These are phyloP conservation scores for Corchorus capsularis DNA, from an alignment of 345 rosid genomes.

Conservation along the genomic window DNA sequence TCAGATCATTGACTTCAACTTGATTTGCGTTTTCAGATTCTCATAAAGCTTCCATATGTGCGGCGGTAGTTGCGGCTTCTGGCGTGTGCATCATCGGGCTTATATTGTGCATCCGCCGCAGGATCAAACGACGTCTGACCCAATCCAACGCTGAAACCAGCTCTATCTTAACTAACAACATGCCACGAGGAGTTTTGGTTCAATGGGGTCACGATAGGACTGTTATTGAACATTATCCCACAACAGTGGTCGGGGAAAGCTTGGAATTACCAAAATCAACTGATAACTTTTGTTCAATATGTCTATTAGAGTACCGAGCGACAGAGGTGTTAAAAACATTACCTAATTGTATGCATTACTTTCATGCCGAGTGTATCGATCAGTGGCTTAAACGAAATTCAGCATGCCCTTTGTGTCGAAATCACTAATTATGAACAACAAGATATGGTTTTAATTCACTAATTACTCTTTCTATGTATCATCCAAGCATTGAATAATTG, in stretches of 20 bases:
- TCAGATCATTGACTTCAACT: neutral
- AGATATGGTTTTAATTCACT: no score
- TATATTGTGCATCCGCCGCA: neutral
- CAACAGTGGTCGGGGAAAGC: neutral
- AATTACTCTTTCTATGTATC: no score
- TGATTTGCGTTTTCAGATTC: neutral
- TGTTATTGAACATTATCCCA: neutral
- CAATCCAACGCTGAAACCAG: neutral
- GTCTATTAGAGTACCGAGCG: slow-evolving; percentile 8
- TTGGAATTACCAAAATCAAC: neutral
- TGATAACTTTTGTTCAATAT: neutral
- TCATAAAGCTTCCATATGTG: neutral
- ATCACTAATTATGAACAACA: neutral
- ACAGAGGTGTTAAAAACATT: neutral
- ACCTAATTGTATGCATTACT: slow-evolving; percentile 8
- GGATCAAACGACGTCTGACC: neutral
- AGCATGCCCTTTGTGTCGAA: slow-evolving; percentile 4
- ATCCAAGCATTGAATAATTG: neutral
- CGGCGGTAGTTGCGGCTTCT: neutral
- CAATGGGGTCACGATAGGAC: neutral
- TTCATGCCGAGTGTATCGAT: slow-evolving; percentile 9
- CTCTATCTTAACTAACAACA: neutral
- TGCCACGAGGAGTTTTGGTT: neutral
- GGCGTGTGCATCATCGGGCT: neutral
- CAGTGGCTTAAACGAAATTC: slow-evolving; percentile 16